A percentile compares a stretch with the other conserved stretches of the same genome.
Evolutionary conservation across 225 moss, liverwort and hornwort genomes (phyloP).

Genomic region (Thuidium tamariscinum): DNA sequence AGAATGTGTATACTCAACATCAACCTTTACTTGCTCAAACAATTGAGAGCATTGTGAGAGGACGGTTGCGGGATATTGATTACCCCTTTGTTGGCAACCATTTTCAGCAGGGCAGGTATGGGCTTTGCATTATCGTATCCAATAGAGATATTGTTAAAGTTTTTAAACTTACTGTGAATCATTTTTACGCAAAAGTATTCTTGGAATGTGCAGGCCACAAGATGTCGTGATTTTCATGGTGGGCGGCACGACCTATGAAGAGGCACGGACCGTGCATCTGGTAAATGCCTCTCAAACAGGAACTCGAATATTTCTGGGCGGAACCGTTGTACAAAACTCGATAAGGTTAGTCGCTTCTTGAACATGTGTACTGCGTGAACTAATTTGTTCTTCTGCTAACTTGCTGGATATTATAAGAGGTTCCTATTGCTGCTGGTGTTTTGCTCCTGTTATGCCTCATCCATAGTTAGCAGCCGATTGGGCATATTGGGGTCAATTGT

Average conservation of each 20-base stretch:
- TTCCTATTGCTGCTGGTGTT: not conserved
- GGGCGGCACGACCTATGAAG: conserved; percentile 96
- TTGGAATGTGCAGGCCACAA: conserved; percentile 59
- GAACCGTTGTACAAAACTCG: conserved; percentile 84
- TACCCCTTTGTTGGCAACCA: conserved; percentile 96
- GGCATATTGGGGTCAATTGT: not conserved
- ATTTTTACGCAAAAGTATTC: not conserved
- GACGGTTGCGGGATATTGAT: conserved; percentile 82
- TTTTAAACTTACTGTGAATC: not conserved
- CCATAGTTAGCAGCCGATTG: not conserved
- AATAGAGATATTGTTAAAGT: not conserved
- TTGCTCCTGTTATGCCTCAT: not conserved
- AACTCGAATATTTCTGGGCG: conserved; percentile 74
- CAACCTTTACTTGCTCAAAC: conserved; percentile 94
- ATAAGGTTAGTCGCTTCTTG: conserved; percentile 44
- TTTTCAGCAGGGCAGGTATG: conserved; percentile 94
- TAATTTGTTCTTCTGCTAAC: not conserved
- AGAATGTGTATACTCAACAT: conserved; percentile 99
- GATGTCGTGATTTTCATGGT: conserved; percentile 95
- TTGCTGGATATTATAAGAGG: not conserved
- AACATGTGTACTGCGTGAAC: not conserved
- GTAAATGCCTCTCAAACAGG: conserved; percentile 84
- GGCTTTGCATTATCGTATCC: not conserved
- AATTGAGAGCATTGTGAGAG: conserved; percentile 90
- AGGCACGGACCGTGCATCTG: conserved; percentile 77